Percentiles rank a stretch among this genome's conserved stretches.
Evolutionary conservation across 2,329 filamentous ascomycete species (phyloP).

Genomic region (Colletotrichum sp.): DNA sequence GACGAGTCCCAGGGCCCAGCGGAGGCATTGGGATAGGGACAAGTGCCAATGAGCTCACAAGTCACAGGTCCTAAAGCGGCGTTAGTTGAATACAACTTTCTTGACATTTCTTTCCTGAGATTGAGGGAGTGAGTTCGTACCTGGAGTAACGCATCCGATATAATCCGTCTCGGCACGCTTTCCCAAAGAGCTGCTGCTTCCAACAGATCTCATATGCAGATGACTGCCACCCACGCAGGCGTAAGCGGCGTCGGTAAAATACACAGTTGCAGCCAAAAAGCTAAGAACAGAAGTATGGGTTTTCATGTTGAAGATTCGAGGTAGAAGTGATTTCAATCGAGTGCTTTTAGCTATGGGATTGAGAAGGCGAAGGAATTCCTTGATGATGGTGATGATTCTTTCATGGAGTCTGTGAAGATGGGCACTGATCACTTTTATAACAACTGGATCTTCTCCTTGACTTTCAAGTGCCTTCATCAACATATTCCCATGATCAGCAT

Average conservation of each 20-base stretch:
- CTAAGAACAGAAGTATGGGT: background rate
- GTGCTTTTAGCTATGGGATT: background rate
- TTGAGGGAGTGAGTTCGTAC: too few species aligned
- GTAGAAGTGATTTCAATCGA: background rate
- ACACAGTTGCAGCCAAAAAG: background rate
- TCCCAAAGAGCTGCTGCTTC: background rate
- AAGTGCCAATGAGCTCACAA: background rate
- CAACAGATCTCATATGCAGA: background rate
- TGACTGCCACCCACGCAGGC: background rate
- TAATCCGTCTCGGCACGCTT: background rate
- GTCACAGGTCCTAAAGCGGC: background rate
- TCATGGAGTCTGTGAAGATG: background rate
- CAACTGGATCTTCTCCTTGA: accelerated
- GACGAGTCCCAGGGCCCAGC: background rate
- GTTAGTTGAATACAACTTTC: background rate
- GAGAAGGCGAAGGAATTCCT: background rate
- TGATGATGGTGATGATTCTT: background rate
- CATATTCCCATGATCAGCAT: background rate
- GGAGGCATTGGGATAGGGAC: background rate
- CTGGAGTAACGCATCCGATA: background rate
- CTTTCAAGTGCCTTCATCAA: background rate
- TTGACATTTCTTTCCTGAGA: background rate
- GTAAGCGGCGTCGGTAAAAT: background rate
- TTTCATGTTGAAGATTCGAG: background rate
- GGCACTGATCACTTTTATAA: background rate